Evolutionary conservation across 2,329 filamentous ascomycete genomes (phyloP).

Genomic region (Pseudocercospora macadamiae): DNA sequence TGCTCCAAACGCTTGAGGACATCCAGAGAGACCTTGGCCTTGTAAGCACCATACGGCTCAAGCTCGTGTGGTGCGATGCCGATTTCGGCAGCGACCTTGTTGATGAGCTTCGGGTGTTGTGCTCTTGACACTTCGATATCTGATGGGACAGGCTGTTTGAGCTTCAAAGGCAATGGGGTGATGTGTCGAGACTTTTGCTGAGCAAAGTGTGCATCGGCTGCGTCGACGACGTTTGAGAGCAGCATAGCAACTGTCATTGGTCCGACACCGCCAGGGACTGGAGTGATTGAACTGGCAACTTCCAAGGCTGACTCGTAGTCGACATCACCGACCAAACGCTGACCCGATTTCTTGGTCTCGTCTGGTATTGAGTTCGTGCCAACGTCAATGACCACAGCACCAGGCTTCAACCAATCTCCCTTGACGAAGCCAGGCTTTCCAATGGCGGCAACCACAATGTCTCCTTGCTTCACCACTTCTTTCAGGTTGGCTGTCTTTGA

Average conservation of each 20-base stretch:
- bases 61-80: conserved; percentile 88
- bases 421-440: conserved; percentile 85
- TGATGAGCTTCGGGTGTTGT: conserved; percentile 91
- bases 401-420: conserved; percentile 93
- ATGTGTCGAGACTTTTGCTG: conserved; percentile 79
- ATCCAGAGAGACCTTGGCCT: conserved; percentile 88
- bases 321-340: conserved; percentile 91
- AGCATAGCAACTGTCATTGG: conserved; percentile 99
- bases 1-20: conserved; percentile 83
- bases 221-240: conserved; percentile 89
- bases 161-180: conserved; percentile 78
- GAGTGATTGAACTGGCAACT: conserved; percentile 91
- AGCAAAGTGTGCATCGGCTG: conserved; percentile 79
- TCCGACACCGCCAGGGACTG: conserved; percentile 93
- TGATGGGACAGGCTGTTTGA: conserved; percentile 82
- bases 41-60: conserved; percentile 92
- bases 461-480: conserved; percentile 76
- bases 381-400: conserved; percentile 94
- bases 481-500: conserved; percentile 78
- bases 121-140: conserved; percentile 90
- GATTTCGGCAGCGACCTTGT: conserved; percentile 78
- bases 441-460: conserved; percentile 90
- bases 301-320: conserved; percentile 83
- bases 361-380: conserved; percentile 96
- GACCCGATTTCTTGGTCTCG: conserved; percentile 84